Base-by-base conservation (phyloP, 352 stramenopile species). In the Globisporangium mamillatum region DNA sequence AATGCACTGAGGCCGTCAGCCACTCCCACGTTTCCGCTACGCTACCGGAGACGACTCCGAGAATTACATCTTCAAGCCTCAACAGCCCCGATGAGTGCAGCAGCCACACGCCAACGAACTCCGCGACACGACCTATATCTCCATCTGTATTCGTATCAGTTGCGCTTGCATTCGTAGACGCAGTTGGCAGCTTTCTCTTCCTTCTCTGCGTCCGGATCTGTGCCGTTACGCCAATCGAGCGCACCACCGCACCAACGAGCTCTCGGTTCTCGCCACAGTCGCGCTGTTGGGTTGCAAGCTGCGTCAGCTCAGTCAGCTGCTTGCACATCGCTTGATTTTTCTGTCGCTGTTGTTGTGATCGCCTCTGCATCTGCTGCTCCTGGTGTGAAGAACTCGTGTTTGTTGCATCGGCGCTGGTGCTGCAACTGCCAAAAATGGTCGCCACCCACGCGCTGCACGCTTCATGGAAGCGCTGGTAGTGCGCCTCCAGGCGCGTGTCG, bases 51-150 rank as follows among this genome's bases (percentile, higher is more conserved):
- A 56, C 29, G 7, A 65, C 22, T 10, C n/a, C 52, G 0, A 38
- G 9, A 25, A 76, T 4, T 22, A 75, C 72, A 12, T 78, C 67
- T 68, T 76, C 66, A 7, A 81, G 46, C 10, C 72, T 67, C 66
- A 72, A 60, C 9, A 69, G 12, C 7, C 64, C 69, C 0, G 36
- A 38, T 0, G 24, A 22, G 50, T 75, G 69, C 24, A 75, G 48
- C 12, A 72, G 41, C 69, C 69, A 74, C 27, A 66, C 55, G 36
- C 34, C 27, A 18, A 67, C 10, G 41, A 65, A 32, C 50, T 58
- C 66, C 4, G 50, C 66, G 20, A 65, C 59, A 7, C 36, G n/a
- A 20, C 53, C 22, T 2, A 46, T 7, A 25, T 27, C 10, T 4
- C 10, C 25, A 27, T 8, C 14, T 8, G 22, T 12, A 14, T 24